A percentile compares a stretch with the other conserved stretches of the same genome.
phyloP scores from a whole-genome alignment of 2,329 filamentous ascomycete genomes.

The Trichoderma endophyticum region DNA sequence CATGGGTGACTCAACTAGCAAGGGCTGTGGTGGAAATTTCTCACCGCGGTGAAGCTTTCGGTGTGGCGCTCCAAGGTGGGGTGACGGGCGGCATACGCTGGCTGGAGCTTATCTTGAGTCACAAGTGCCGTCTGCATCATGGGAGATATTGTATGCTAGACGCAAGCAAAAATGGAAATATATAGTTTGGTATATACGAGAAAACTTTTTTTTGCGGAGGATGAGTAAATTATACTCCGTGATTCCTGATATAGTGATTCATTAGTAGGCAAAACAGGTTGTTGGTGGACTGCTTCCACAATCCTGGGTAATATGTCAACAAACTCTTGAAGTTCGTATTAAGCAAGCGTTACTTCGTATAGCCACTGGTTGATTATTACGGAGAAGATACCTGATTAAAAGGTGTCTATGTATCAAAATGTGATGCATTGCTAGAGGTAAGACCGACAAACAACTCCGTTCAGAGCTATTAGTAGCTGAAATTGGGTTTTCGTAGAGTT shows the following conservation, averaged over 20 bases:
- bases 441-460: neutral
- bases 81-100: neutral
- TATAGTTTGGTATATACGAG: neutral
- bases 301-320: neutral
- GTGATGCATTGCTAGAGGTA: neutral
- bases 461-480: neutral
- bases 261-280: neutral
- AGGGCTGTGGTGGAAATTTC: slow-evolving; percentile 26
- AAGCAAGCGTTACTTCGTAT: neutral
- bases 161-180: neutral
- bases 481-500: neutral
- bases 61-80: slow-evolving; percentile 12
- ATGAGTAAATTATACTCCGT: neutral
- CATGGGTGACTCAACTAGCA: slow-evolving; percentile 32
- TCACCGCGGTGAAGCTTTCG: slow-evolving; percentile 28
- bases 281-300: neutral
- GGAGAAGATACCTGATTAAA: neutral
- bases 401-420: neutral
- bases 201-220: too few relatives aligned
- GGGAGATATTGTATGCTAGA: neutral
- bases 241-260: neutral
- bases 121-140: neutral
- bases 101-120: neutral
- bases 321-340: neutral
- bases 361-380: neutral